A percentile compares a stretch with the other conserved stretches of the same genome.
Conservation (phyloP, 257 asterid genomes). For the Forsythia viridissima region DNA sequence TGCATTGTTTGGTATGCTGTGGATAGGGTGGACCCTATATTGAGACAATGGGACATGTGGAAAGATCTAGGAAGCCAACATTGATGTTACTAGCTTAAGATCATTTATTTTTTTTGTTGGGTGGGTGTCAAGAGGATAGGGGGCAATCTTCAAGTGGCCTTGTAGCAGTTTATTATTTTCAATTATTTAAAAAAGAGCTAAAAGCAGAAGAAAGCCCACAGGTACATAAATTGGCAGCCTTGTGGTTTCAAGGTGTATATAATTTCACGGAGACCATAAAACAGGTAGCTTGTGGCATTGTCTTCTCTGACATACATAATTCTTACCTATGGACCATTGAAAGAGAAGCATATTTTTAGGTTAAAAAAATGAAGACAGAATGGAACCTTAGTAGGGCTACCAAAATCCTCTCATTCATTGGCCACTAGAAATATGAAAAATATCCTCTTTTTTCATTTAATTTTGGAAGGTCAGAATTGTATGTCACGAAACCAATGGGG, state of each 20-base stretch:
- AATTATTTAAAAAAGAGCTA: conserved; percentile 21
- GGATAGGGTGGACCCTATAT: conserved; percentile 50
- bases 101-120: conserved; percentile 66
- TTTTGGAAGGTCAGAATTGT: conserved; percentile 17
- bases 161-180: conserved; percentile 31
- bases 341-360: conserved; percentile 20
- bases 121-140: conserved; percentile 63
- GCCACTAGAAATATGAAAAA: conserved; percentile 24
- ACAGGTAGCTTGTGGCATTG: conserved; percentile 68
- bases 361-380: conserved; percentile 40
- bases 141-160: conserved; percentile 61
- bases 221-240: conserved; percentile 31
- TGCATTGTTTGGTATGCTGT: conserved; percentile 27
- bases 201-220: conserved; percentile 41
- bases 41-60: conserved; percentile 45
- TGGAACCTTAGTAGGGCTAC: conserved; percentile 30
- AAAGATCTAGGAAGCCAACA: conserved; percentile 39
- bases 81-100: conserved; percentile 39
- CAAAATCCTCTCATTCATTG: conserved; percentile 44
- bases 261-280: conserved; percentile 60
- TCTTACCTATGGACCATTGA: conserved; percentile 52
- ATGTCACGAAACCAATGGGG: conserved; percentile 30
- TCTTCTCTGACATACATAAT: conserved; percentile 51
- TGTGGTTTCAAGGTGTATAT: conserved; percentile 32
- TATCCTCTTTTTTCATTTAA: conserved; percentile 20